Evolutionary conservation across 2,329 filamentous ascomycete species (phyloP).

Genomic region (Blastomyces parvus): DNA sequence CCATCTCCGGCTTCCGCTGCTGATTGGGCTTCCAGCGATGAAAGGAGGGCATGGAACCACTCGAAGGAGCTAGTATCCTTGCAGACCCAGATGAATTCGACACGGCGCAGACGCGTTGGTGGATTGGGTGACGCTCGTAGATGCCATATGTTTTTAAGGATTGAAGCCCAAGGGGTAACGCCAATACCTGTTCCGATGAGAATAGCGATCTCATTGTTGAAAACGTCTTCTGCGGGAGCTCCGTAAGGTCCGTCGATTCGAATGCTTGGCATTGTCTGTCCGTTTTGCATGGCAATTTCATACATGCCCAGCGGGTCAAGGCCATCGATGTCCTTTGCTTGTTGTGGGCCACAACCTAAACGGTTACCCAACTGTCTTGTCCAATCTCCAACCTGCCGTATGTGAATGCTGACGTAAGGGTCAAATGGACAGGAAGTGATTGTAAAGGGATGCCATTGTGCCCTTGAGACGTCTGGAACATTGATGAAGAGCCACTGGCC

Average conservation of each 20-base stretch:
- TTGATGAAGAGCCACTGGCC: conserved; percentile 98
- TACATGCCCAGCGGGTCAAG: conserved; percentile 95
- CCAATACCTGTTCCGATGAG: conserved; percentile 77
- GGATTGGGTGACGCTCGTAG: conserved; percentile 82
- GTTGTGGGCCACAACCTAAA: conserved; percentile 79
- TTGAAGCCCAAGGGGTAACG: conserved; percentile 77
- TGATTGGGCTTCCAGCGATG: conserved; percentile 81
- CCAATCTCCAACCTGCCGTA: conserved; percentile 95
- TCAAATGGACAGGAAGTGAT: conserved; percentile 98
- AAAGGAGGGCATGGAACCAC: conserved; percentile 94
- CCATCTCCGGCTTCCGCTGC: conserved; percentile 50
- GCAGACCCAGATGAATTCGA: conserved; percentile 99
- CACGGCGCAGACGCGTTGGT: conserved; percentile 76
- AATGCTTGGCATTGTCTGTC: conserved; percentile 80
- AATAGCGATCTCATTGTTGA: conserved; percentile 75
- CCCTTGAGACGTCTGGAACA: conserved; percentile 73
- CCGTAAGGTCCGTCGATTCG: conserved; percentile 94
- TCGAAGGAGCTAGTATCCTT: conserved; percentile 93
- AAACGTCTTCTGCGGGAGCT: conserved; percentile 93
- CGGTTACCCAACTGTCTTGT: conserved; percentile 89
- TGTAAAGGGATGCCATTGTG: conserved; percentile 98
- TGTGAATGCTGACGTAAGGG: conserved; percentile 85
- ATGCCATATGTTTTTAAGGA: conserved; percentile 97
- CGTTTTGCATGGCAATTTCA: conserved; percentile 88
- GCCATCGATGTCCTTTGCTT: conserved; percentile 80